Conservation (phyloP, 805 yeast species). For the Lipomyces spencermartinsiae region DNA sequence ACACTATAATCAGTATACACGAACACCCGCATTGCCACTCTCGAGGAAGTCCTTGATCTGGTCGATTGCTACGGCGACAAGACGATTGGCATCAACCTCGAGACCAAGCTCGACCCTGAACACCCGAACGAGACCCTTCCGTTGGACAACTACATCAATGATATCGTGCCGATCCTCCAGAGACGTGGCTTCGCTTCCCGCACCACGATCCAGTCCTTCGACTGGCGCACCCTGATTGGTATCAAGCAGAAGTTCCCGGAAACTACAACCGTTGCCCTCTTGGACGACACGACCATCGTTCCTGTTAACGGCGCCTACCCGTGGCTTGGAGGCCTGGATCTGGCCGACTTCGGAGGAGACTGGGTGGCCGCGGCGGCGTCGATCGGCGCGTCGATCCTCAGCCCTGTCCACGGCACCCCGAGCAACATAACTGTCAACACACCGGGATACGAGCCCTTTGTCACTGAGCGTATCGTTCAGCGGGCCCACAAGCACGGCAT, state of each 20-base stretch:
- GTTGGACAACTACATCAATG: neutral
- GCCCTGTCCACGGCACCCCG: neutral
- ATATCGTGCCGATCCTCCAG: neutral
- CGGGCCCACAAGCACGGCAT: neutral
- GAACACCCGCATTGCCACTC: neutral
- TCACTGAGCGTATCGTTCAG: neutral
- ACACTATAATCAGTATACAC: neutral
- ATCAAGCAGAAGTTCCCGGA: neutral
- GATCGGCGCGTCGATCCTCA: neutral
- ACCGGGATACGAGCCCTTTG: neutral
- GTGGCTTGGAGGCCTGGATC: neutral
- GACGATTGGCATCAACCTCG: neutral
- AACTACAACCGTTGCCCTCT: neutral
- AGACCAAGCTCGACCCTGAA: conserved; percentile 1
- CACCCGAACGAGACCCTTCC: neutral
- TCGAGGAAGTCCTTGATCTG: neutral
- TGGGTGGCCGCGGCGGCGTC: conserved; percentile 2
- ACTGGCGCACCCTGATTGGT: neutral
- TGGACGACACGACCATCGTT: neutral
- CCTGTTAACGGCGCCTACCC: neutral
- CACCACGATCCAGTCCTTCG: neutral
- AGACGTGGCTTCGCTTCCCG: neutral
- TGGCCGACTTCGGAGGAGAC: neutral
- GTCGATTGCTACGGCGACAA: conserved; percentile 1
- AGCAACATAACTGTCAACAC: neutral